These are phyloP conservation scores for Begonia masoniana DNA, from an alignment of 306 rosid species.

Conservation along the genomic window DNA sequence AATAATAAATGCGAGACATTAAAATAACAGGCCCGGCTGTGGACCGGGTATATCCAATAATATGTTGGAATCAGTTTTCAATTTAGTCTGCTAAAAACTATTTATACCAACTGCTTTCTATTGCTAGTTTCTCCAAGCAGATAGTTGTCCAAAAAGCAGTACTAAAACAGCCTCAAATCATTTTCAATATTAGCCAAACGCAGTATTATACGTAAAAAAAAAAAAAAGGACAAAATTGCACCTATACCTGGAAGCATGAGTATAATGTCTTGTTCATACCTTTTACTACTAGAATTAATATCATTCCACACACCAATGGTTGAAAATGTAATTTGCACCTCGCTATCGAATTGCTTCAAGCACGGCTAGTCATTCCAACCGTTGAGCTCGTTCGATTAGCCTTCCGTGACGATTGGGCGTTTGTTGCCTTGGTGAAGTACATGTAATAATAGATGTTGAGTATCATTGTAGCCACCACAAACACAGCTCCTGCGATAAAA, in stretches of 20 bases:
- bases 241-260: not conserved
- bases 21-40: too few species aligned
- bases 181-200: too few species aligned
- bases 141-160: too few species aligned
- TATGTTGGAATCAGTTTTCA: too few species aligned
- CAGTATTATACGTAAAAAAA: too few species aligned
- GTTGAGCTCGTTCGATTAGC: conserved; percentile 56
- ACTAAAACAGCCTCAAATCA: too few species aligned
- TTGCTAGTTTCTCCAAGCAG: too few species aligned
- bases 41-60: too few species aligned
- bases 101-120: too few species aligned
- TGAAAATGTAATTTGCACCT: not conserved
- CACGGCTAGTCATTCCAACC: conserved; percentile 77
- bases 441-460: conserved; percentile 79
- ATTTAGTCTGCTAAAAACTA: too few species aligned
- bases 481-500: conserved; percentile 76
- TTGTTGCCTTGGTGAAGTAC: conserved; percentile 82
- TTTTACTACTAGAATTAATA: not conserved
- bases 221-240: not conserved
- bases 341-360: conserved; percentile 19
- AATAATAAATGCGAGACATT: too few species aligned
- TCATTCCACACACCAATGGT: not conserved
- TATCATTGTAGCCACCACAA: conserved; percentile 79
- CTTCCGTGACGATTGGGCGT: conserved; percentile 42
- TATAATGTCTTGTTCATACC: not conserved